Percentiles rank a stretch among this genome's conserved stretches.
Evolutionary conservation across 2,329 filamentous ascomycete species (phyloP).

Genomic region (Nemania abortiva): DNA sequence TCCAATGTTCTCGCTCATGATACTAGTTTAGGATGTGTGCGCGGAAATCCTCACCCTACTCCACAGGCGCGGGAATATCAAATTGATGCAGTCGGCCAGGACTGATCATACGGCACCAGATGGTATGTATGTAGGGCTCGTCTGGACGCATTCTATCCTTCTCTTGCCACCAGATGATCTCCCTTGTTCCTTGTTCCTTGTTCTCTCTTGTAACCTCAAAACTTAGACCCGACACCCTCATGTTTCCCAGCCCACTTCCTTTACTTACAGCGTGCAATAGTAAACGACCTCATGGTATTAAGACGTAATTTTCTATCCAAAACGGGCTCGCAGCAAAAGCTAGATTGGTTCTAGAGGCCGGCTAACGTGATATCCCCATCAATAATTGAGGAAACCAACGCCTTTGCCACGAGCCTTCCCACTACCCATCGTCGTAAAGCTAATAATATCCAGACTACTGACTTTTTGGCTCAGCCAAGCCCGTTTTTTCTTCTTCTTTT

Average conservation of each 20-base stretch:
- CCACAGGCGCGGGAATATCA: neutral
- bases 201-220: neutral
- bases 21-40: neutral
- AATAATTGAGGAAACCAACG: constrained; percentile 3
- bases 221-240: neutral
- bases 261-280: neutral
- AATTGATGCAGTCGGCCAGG: neutral
- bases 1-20: neutral
- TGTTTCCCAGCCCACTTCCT: neutral
- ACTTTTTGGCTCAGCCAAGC: neutral
- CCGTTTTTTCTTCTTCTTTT: neutral
- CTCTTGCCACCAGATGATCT: neutral
- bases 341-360: constrained; percentile 8
- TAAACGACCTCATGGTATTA: neutral
- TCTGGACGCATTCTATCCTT: neutral
- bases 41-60: neutral
- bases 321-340: neutral
- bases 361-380: constrained; percentile 1
- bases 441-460: constrained; percentile 8
- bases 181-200: neutral
- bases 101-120: neutral
- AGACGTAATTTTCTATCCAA: neutral
- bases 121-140: neutral
- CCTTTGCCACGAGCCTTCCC: constrained; percentile 6
- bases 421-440: constrained; percentile 1